phyloP scores from a whole-genome alignment of 163 green algal genomes.

The Scenedesmus sp. region DNA sequence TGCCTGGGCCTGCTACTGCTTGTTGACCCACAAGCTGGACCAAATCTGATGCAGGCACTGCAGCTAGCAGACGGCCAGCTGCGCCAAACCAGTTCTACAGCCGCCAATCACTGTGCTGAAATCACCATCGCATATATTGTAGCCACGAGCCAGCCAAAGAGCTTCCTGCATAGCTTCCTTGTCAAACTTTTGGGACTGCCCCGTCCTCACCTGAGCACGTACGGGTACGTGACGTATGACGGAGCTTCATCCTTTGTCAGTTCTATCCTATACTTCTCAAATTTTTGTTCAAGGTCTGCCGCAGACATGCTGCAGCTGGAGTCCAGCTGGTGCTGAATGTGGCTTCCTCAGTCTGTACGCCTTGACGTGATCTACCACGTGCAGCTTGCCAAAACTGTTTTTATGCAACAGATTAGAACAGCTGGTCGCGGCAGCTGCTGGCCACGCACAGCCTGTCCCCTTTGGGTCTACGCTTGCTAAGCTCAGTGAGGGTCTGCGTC shows the following conservation, averaged over 20 bases:
- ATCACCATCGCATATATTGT: background rate
- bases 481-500: background rate
- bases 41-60: background rate
- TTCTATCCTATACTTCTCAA: slow-evolving; percentile 46
- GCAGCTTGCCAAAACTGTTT: background rate
- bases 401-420: background rate
- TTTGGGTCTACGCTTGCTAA: background rate
- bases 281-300: background rate
- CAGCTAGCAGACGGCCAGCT: background rate
- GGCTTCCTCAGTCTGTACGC: background rate
- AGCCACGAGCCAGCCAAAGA: background rate
- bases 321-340: slow-evolving; percentile 7
- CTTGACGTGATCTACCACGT: background rate
- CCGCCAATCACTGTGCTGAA: background rate
- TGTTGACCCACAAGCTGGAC: background rate
- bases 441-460: background rate
- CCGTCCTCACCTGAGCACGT: slow-evolving; percentile 30
- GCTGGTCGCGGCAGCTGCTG: too few species aligned
- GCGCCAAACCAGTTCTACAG: background rate
- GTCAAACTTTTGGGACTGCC: background rate
- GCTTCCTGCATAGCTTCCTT: background rate
- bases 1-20: background rate
- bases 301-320: slow-evolving; percentile 1
- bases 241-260: slow-evolving; percentile 42
- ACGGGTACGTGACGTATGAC: slow-evolving; percentile 43